Conservation (phyloP, 192 early-diverging fungal genomes). For the Anaeromyces robustus region DNA sequence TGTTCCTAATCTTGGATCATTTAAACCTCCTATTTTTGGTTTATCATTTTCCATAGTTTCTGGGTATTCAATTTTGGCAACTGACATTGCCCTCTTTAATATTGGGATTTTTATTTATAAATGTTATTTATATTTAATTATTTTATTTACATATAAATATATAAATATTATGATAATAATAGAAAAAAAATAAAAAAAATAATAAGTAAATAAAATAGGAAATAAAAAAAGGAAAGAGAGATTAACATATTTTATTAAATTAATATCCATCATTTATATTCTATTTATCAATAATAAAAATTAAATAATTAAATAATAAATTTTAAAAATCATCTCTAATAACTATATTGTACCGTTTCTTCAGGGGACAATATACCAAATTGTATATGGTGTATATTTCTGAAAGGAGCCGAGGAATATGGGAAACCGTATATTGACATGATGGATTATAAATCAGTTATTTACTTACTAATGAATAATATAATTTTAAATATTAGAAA, state of each 20-base stretch:
- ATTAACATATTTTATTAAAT: no score
- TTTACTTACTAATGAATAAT: not conserved
- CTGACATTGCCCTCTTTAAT: constrained; percentile 86
- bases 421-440: constrained; percentile 31
- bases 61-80: constrained; percentile 78
- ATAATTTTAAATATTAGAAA: not conserved
- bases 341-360: constrained; percentile 70
- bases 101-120: constrained; percentile 1
- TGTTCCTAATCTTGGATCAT: constrained; percentile 91
- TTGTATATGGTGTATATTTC: constrained; percentile 77
- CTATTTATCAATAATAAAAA: no score
- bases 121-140: no score
- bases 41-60: constrained; percentile 71
- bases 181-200: no score
- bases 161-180: no score
- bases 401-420: constrained; percentile 61
- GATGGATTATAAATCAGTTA: not conserved
- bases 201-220: no score
- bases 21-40: constrained; percentile 70
- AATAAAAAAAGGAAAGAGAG: no score
- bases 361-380: constrained; percentile 93
- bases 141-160: no score
- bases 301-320: no score
- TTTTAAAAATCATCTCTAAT: not conserved
- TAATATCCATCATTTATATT: no score